phyloP scores from a whole-genome alignment of 805 yeast genomes.

The Pichia sporocuriosa region DNA sequence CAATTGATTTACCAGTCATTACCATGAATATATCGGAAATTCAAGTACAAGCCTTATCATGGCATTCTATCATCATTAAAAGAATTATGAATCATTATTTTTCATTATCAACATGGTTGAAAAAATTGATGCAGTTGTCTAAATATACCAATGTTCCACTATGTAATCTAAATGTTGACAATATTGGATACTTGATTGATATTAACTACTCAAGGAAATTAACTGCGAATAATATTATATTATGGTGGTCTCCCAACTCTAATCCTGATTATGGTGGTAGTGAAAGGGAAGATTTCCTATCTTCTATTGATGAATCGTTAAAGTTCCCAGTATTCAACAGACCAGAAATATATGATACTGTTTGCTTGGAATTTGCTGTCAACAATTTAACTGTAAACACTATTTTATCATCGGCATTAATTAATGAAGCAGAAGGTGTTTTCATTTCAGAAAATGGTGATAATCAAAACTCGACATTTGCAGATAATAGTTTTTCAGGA shows the following conservation, averaged over 20 bases:
- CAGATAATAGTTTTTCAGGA: constrained; percentile 77
- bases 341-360: constrained; percentile 74
- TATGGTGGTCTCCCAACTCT: constrained; percentile 91
- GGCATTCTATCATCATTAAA: constrained; percentile 67
- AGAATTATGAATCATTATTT: constrained; percentile 65
- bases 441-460: constrained; percentile 50
- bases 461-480: constrained; percentile 37
- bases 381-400: constrained; percentile 82
- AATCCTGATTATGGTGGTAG: constrained; percentile 80
- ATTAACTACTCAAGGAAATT: constrained; percentile 78
- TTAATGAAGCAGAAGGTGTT: constrained; percentile 85
- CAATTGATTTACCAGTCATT: constrained; percentile 56
- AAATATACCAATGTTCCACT: constrained; percentile 76
- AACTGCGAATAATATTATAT: constrained; percentile 53
- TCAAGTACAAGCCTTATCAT: constrained; percentile 65
- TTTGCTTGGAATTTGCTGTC: constrained; percentile 70
- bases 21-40: constrained; percentile 53
- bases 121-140: constrained; percentile 57
- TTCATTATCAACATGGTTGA: constrained; percentile 66
- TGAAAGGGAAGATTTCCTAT: constrained; percentile 50
- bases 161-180: constrained; percentile 76
- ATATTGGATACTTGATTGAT: constrained; percentile 74
- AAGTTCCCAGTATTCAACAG: constrained; percentile 67
- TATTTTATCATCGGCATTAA: constrained; percentile 71
- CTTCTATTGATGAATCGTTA: constrained; percentile 44